Percentiles rank a stretch among this genome's conserved stretches.
Conservation (phyloP, 2,329 filamentous ascomycete genomes). For the Colletotrichum kahawae region DNA sequence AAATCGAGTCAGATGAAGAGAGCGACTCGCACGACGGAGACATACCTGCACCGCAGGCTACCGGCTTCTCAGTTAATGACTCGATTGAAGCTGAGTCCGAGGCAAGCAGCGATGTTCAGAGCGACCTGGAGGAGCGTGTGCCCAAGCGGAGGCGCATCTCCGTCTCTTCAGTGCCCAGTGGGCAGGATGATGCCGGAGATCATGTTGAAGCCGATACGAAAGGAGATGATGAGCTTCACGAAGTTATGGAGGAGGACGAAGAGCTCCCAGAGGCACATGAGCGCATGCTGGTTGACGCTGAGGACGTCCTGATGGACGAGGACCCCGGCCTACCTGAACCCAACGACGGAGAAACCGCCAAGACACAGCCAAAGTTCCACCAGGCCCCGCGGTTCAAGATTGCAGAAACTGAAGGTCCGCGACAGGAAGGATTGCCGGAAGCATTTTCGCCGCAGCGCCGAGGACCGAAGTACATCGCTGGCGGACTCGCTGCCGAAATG, state of each 20-base stretch:
- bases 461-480: slow-evolving; percentile 37
- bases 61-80: background rate
- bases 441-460: slow-evolving; percentile 40
- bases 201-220: background rate
- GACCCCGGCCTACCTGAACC: background rate
- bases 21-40: slow-evolving; percentile 27
- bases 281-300: background rate
- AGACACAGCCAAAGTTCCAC: slow-evolving; percentile 42
- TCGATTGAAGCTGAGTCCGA: slow-evolving; percentile 25
- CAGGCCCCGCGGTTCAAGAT: slow-evolving; percentile 44
- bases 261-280: background rate
- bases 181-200: background rate
- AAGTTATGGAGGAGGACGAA: background rate
- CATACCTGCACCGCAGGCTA: background rate
- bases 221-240: background rate
- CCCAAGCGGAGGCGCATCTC: slow-evolving; percentile 22
- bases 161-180: slow-evolving; percentile 21
- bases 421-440: slow-evolving; percentile 27
- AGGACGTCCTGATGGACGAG: slow-evolving; percentile 20
- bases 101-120: slow-evolving; percentile 1
- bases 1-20: slow-evolving; percentile 20
- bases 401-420: slow-evolving; percentile 26
- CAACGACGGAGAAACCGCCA: background rate
- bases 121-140: background rate
- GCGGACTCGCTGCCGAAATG: slow-evolving; percentile 42